phyloP scores from a whole-genome alignment of 108 stramenopile genomes.

The Craspedostauros australis region DNA sequence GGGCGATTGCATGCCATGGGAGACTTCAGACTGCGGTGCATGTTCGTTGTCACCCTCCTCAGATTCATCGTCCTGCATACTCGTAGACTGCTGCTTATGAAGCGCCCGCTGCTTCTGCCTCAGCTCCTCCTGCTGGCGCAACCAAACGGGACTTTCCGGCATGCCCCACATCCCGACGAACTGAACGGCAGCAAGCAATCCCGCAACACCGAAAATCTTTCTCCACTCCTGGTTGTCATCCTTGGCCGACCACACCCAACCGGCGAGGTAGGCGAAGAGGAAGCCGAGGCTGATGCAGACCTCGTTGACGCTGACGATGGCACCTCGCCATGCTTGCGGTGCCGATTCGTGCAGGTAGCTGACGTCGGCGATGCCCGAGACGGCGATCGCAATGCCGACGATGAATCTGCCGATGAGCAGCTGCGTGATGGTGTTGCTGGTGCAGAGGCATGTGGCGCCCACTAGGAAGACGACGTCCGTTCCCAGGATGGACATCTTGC shows the following conservation, averaged over 20 bases:
- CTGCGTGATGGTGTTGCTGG: conserved; percentile 4
- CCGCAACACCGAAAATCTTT: conserved; percentile 47
- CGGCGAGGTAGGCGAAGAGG: conserved; percentile 54
- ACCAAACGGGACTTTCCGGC: conserved; percentile 73
- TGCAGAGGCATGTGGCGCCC: conserved; percentile 44
- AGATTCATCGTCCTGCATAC: too few species aligned
- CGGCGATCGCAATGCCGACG: conserved; percentile 63
- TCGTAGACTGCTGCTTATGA: too few species aligned
- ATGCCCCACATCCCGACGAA: conserved; percentile 54
- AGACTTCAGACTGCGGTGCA: too few species aligned
- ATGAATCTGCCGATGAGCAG: conserved; percentile 50
- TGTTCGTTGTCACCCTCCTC: too few species aligned
- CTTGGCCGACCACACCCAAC: conserved; percentile 14
- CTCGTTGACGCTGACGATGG: conserved; percentile 73
- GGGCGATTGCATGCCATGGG: too few species aligned
- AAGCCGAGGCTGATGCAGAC: conserved; percentile 72
- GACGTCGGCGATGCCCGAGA: conserved; percentile 70
- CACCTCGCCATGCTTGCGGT: conserved; percentile 50
- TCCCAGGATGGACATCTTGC: conserved; percentile 41
- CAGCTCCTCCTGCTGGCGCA: conserved; percentile 40
- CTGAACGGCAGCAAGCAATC: conserved; percentile 54
- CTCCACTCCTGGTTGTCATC: conserved; percentile 42
- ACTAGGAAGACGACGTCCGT: conserved; percentile 61
- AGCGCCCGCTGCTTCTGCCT: too few species aligned
- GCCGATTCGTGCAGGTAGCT: conserved; percentile 63